Evolutionary conservation across 257 asterid species (phyloP).

Genomic region (Mentha longifolia): DNA sequence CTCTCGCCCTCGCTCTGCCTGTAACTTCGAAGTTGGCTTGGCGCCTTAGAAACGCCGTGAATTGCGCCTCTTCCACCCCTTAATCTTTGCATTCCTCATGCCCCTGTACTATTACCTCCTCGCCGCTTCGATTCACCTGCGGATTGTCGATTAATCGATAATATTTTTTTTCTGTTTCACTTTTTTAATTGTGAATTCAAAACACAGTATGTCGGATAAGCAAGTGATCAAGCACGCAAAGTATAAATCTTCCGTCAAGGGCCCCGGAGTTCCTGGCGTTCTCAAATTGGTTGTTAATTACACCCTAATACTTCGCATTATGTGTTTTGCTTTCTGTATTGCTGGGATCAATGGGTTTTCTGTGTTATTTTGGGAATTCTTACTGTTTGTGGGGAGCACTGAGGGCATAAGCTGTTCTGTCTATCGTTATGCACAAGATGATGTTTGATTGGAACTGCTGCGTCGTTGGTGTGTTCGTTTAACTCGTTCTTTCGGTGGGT

Average conservation of each 20-base stretch:
- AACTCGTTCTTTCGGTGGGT: slow-evolving; percentile 19
- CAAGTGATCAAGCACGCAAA: slow-evolving; percentile 76
- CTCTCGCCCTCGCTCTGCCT: neutral
- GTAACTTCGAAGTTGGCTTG: slow-evolving; percentile 14
- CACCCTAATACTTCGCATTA: slow-evolving; percentile 20
- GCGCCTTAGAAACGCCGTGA: slow-evolving; percentile 32
- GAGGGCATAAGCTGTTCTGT: slow-evolving; percentile 15
- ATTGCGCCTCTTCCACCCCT: slow-evolving; percentile 32
- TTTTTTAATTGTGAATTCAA: neutral
- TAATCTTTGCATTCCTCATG: slow-evolving; percentile 32
- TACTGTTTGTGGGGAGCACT: neutral
- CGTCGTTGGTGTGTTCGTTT: neutral
- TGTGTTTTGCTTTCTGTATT: slow-evolving; percentile 14
- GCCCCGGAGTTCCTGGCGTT: slow-evolving; percentile 77
- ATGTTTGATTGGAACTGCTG: slow-evolving; percentile 10
- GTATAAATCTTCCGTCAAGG: slow-evolving; percentile 74
- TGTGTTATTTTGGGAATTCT: slow-evolving; percentile 10
- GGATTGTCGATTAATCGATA: slow-evolving; percentile 18
- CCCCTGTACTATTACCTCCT: slow-evolving; percentile 1
- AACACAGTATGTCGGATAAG: slow-evolving; percentile 60
- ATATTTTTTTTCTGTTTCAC: neutral
- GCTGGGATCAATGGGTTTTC: slow-evolving; percentile 23
- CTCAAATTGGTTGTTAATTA: slow-evolving; percentile 63
- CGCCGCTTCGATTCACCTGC: slow-evolving; percentile 11
- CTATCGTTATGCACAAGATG: neutral